Evolutionary conservation across 306 rosid genomes (phyloP).

Genomic region (Quercus engelmannii): DNA sequence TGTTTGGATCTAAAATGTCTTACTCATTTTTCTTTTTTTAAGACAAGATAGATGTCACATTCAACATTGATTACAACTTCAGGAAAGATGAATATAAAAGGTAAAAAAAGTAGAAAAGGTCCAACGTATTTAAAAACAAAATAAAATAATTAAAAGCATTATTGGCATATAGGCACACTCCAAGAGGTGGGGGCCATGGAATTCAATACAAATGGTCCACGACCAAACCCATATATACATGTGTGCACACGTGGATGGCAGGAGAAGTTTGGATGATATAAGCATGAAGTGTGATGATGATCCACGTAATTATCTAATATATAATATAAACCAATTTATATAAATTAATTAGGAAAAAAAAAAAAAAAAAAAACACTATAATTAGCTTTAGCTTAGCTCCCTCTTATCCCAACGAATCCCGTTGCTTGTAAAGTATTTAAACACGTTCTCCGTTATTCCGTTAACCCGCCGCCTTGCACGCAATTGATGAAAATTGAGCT

Average conservation of each 20-base stretch:
- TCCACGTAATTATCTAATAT: constrained; percentile 23
- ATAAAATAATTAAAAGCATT: constrained; percentile 34
- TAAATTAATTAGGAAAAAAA: too few relatives aligned
- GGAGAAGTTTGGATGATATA: constrained; percentile 48
- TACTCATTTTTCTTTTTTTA: neutral
- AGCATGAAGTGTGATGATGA: constrained; percentile 92
- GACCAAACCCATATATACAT: constrained; percentile 48
- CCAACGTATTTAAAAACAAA: neutral
- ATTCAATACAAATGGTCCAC: constrained; percentile 36
- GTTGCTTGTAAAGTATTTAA: constrained; percentile 10
- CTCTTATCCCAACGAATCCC: constrained; percentile 17
- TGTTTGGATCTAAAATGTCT: constrained; percentile 27
- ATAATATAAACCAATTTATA: neutral
- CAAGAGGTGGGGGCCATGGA: constrained; percentile 44
- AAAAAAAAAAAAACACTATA: neutral
- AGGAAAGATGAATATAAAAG: constrained; percentile 30
- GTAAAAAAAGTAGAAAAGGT: neutral
- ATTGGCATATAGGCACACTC: constrained; percentile 40
- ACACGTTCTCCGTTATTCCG: constrained; percentile 17
- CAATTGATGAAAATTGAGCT: constrained; percentile 10
- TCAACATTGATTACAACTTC: constrained; percentile 26
- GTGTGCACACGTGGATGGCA: constrained; percentile 59
- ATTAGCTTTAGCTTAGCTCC: neutral
- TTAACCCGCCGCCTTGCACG: constrained; percentile 20
- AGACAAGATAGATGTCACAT: neutral